Conservation (phyloP, 2,329 filamentous ascomycete genomes). For the Xylariales sp. region DNA sequence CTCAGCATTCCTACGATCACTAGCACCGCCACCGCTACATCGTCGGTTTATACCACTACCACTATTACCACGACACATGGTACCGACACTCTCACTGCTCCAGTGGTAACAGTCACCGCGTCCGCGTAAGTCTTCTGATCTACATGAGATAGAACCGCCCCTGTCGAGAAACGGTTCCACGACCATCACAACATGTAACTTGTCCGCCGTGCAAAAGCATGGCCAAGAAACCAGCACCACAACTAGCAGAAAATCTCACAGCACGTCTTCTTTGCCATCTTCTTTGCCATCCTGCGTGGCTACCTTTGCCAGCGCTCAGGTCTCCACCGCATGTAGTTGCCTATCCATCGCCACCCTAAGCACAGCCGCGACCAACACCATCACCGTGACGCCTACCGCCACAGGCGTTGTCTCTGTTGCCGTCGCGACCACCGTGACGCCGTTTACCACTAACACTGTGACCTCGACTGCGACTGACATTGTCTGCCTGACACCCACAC, state of each 20-base stretch:
- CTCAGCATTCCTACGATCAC: conserved; percentile 1
- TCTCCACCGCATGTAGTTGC: background rate
- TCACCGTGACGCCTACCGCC: background rate
- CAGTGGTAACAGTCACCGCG: background rate
- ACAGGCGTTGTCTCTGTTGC: background rate
- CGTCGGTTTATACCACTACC: background rate
- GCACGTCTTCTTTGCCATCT: background rate
- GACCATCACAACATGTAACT: background rate
- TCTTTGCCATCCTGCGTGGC: background rate
- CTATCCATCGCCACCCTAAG: background rate
- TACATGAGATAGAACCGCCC: too few relatives aligned
- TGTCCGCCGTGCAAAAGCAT: background rate
- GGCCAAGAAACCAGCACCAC: background rate
- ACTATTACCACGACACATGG: background rate
- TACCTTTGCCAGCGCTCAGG: background rate
- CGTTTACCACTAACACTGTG: background rate
- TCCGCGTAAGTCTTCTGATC: background rate
- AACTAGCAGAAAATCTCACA: background rate
- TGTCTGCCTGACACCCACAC: background rate
- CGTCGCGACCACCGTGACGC: background rate
- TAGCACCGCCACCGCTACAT: background rate
- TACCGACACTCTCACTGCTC: background rate
- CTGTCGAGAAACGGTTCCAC: background rate
- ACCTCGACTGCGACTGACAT: background rate
- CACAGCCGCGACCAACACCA: background rate